phyloP scores from a whole-genome alignment of 2,329 filamentous ascomycete species.

The Colletotrichum tabaci region DNA sequence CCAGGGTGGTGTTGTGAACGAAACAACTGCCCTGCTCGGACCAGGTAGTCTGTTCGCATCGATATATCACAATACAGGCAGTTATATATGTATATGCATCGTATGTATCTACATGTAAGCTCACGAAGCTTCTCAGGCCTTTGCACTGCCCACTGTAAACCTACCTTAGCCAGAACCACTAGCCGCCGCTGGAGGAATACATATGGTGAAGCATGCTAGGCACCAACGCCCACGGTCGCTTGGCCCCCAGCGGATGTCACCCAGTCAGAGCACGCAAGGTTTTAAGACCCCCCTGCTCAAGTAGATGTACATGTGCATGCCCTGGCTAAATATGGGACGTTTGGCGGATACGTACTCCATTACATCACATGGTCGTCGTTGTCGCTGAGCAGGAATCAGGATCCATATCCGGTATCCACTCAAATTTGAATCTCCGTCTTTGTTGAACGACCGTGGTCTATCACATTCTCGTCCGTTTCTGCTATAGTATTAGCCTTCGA shows the following conservation, averaged over 20 bases:
- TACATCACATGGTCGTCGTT: slow-evolving; percentile 24
- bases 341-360: slow-evolving; percentile 18
- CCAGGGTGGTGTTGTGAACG: background rate
- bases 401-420: background rate
- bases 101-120: background rate
- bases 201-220: background rate
- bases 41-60: background rate
- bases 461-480: slow-evolving; percentile 7
- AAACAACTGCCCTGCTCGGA: background rate
- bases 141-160: background rate
- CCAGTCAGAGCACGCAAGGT: background rate
- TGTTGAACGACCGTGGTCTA: background rate
- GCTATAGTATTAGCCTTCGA: background rate
- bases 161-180: background rate
- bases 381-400: slow-evolving; percentile 1
- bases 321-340: slow-evolving; percentile 11
- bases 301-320: background rate
- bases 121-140: background rate
- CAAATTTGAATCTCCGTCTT: slow-evolving; percentile 17
- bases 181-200: background rate
- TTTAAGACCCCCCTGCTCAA: background rate
- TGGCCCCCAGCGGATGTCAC: background rate
- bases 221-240: background rate
- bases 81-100: no score
- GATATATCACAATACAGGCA: background rate